Conservation (phyloP, 805 yeast species). For the Saccharomycopsis vini region DNA sequence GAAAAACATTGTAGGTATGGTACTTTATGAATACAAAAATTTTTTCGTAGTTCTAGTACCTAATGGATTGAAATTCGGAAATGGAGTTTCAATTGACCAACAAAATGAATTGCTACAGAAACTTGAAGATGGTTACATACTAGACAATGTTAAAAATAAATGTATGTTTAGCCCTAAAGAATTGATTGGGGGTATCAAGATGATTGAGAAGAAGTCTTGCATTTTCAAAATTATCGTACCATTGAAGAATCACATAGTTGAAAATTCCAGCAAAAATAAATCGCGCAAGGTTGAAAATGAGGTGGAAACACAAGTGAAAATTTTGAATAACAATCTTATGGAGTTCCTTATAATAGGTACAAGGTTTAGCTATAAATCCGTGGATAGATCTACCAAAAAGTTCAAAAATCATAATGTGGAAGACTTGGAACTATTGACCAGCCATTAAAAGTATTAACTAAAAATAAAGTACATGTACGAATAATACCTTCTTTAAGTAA, state of each 20-base stretch:
- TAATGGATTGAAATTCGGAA: slow-evolving; percentile 8
- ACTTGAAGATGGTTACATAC: not conserved
- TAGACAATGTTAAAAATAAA: not conserved
- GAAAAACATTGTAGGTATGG: slow-evolving; percentile 11
- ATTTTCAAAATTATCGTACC: slow-evolving; percentile 47
- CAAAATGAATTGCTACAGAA: slow-evolving; percentile 7
- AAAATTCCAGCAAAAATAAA: not conserved
- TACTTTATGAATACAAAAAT: slow-evolving; percentile 18
- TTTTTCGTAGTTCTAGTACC: slow-evolving; percentile 15
- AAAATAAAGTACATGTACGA: too few species aligned
- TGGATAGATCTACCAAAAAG: slow-evolving; percentile 76
- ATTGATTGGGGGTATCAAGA: slow-evolving; percentile 54
- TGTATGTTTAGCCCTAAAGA: slow-evolving; percentile 6
- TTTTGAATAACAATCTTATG: slow-evolving; percentile 30
- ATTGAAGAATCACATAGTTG: too few species aligned
- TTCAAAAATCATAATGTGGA: slow-evolving; percentile 74
- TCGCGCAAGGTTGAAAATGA: not conserved
- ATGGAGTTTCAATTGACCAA: not conserved
- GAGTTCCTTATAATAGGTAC: slow-evolving; percentile 71
- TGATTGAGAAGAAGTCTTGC: slow-evolving; percentile 61
- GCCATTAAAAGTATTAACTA: too few species aligned
- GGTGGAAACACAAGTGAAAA: not conserved
- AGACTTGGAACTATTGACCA: slow-evolving; percentile 30
- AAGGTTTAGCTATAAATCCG: slow-evolving; percentile 62
- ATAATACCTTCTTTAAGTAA: too few species aligned